phyloP scores from a whole-genome alignment of 1,139 yeast genomes.

The Lodderomyces jiufengensis region DNA sequence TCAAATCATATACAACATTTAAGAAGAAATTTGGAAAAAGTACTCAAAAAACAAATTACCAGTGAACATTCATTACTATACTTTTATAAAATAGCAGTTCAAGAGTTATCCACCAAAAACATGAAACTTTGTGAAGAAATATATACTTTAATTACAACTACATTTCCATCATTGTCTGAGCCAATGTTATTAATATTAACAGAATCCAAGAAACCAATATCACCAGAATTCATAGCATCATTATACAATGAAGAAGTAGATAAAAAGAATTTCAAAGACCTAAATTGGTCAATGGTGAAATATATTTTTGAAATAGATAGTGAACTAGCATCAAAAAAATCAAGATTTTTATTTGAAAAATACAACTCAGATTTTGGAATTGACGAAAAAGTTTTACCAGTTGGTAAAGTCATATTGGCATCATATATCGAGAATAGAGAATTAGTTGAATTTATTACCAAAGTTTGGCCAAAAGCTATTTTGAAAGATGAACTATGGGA shows the following conservation, averaged over 20 bases:
- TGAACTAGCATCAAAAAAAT: conserved; percentile 43
- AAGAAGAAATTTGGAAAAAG: conserved; percentile 18
- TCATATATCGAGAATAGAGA: conserved; percentile 62
- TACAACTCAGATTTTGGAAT: conserved; percentile 13
- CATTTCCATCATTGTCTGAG: conserved; percentile 34
- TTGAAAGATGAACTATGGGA: conserved; percentile 22
- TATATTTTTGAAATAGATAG: conserved; percentile 47
- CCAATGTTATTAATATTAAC: conserved; percentile 35
- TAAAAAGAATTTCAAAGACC: conserved; percentile 11
- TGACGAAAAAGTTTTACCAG: conserved; percentile 10
- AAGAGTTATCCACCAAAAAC: conserved; percentile 24
- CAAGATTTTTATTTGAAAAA: conserved; percentile 24
- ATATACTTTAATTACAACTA: conserved; percentile 32
- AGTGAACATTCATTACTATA: conserved; percentile 16
- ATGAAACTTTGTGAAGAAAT: conserved; percentile 41
- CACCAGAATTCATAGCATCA: conserved; percentile 41
- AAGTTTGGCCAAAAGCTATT: conserved; percentile 42
- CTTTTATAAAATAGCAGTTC: conserved; percentile 26
- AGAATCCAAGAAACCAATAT: conserved; percentile 43
- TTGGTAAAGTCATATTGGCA: conserved; percentile 41
- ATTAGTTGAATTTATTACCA: conserved; percentile 42
- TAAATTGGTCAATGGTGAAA: conserved; percentile 45
- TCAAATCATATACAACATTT: conserved; percentile 17
- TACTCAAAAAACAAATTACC: conserved; percentile 15
- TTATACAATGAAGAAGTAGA: conserved; percentile 30